A percentile compares a stretch with the other conserved stretches of the same genome.
phyloP scores from a whole-genome alignment of 345 rosid genomes.

The Camelina hispida region DNA sequence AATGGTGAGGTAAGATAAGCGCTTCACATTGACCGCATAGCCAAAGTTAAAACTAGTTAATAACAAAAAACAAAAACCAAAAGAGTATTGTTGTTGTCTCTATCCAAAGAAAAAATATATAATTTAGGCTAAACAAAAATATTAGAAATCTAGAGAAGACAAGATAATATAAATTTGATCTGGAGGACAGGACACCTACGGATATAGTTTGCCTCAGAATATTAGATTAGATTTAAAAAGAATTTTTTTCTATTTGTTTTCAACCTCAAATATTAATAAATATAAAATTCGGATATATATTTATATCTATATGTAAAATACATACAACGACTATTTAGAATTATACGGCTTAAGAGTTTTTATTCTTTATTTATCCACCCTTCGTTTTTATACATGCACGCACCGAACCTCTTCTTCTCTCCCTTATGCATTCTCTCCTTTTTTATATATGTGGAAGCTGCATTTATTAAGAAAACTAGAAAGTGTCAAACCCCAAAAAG shows the following conservation, averaged over 20 bases:
- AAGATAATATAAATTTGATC: not conserved
- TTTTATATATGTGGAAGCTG: conserved; percentile 16
- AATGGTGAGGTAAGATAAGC: not conserved
- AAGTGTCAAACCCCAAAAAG: conserved; percentile 26
- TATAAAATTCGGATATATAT: not conserved
- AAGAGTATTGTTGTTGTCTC: not conserved
- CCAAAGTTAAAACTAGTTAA: not conserved
- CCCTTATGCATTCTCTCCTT: conserved; percentile 10
- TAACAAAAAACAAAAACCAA: not conserved
- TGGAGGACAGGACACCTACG: not conserved
- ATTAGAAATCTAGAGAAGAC: conserved; percentile 1
- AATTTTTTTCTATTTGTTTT: not conserved
- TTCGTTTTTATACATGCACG: conserved; percentile 17
- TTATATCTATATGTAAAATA: not conserved
- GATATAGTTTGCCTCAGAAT: not conserved
- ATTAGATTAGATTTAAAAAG: not conserved
- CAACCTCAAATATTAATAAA: not conserved
- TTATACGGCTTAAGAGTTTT: not conserved
- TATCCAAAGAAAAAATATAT: not conserved
- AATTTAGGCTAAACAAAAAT: not conserved
- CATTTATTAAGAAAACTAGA: conserved; percentile 23
- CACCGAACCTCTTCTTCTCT: conserved; percentile 27
- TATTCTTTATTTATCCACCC: not conserved
- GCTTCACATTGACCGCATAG: conserved; percentile 11
- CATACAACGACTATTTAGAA: not conserved